phyloP scores from a whole-genome alignment of 495 filamentous ascomycete species.

The Hypoxylon lienhwacheense region DNA sequence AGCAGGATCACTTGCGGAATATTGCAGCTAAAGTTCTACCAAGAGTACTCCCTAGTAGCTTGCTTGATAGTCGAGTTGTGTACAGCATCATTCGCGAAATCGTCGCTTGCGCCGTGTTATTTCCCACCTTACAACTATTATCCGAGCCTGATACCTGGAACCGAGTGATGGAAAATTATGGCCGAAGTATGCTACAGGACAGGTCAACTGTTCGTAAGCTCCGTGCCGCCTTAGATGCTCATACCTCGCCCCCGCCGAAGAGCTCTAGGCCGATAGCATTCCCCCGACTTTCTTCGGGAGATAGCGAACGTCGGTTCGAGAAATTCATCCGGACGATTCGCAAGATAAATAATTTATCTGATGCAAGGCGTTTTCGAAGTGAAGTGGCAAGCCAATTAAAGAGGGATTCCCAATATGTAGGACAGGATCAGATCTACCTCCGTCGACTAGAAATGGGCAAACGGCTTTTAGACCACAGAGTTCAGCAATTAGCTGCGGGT shows the following conservation, averaged over 20 bases:
- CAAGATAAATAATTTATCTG: slow-evolving; percentile 87
- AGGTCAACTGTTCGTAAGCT: slow-evolving; percentile 93
- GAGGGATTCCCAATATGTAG: slow-evolving; percentile 74
- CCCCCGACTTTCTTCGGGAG: slow-evolving; percentile 62
- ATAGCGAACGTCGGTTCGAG: slow-evolving; percentile 92
- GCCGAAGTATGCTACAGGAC: slow-evolving; percentile 86
- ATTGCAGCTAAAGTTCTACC: slow-evolving; percentile 71
- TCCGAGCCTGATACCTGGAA: slow-evolving; percentile 97
- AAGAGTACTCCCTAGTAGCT: slow-evolving; percentile 68
- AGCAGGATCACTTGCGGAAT: slow-evolving; percentile 84
- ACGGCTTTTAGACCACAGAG: slow-evolving; percentile 83
- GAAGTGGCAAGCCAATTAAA: slow-evolving; percentile 92
- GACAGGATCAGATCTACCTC: slow-evolving; percentile 81
- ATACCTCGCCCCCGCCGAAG: slow-evolving; percentile 82
- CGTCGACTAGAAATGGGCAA: slow-evolving; percentile 90
- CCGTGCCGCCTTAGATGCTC: slow-evolving; percentile 90
- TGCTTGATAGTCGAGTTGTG: slow-evolving; percentile 78
- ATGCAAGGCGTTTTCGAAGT: slow-evolving; percentile 87
- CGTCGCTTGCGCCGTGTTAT: slow-evolving; percentile 73
- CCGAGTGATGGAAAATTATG: slow-evolving; percentile 87
- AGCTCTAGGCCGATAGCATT: slow-evolving; percentile 62
- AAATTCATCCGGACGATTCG: slow-evolving; percentile 88
- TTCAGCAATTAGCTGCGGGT: slow-evolving; percentile 75
- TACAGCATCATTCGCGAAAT: slow-evolving; percentile 81
- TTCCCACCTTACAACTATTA: slow-evolving; percentile 68